Base-by-base conservation (phyloP, 371 early-diverging fungal genomes). In the Lichtheimia hyalospora region DNA sequence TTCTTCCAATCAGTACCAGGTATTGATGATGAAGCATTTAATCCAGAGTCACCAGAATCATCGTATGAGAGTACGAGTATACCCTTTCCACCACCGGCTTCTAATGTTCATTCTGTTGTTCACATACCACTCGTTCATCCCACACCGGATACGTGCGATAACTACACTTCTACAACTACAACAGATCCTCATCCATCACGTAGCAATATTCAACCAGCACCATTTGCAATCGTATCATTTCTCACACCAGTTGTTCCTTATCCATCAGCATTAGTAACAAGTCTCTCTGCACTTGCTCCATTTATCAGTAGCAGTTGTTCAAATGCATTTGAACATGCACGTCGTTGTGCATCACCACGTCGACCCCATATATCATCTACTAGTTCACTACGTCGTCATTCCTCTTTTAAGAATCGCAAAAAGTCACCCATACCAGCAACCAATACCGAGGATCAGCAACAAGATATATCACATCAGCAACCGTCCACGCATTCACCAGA, bases 21-120 rank as follows among this genome's bases (percentile, higher is more conserved):
- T 21, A 85, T 84, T 56, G 85, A 87, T 40, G 85, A 87, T 41
- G 84, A 83, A 21, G 78, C 85, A 23, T 85, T 85, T 54, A 81
- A 87, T 54, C 84, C 87, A 8, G 74, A 70, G 8, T 73, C 77
- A 20, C 74, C 82, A 15, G 72, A 79, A 53, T 54, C 78, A 3
- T 78, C 69, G 28, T 62, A 64, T 46, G 10, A 52, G 39, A 56
- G 66, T 24, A 54, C 66, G 16, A 66, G 71, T n/a, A 54, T 75
- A 34, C 77, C 76, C 48, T 80, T 66, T 54, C 82, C 64, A 49
- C 73, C 60, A 34, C 74, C 71, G 23, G 66, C 69, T 40, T 75
- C 77, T 16, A 84, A 84, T 60, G 71, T 79, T 18, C 81, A 79
- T 27, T 85, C 87, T 3, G 60, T 87, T 44, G 75, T 87, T 51